Evolutionary conservation across 495 filamentous ascomycete genomes (phyloP), one percentile per base, ranked within the genome.

Genomic region (Hypoxylon subgilvum): DNA sequence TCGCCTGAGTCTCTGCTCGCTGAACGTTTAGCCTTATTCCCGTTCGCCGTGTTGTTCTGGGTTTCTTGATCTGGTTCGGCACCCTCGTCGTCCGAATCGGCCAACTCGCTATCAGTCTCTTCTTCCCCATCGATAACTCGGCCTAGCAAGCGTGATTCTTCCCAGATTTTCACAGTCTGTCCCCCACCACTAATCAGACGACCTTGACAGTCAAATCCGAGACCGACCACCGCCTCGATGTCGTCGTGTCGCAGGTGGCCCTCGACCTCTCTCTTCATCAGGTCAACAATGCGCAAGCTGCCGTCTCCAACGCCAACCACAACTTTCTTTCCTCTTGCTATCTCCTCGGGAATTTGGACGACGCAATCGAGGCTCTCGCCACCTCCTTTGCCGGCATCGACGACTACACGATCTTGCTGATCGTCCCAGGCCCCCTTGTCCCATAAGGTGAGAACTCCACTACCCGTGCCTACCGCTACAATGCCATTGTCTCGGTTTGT

Each of bases 371-470:
- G 68, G 35, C 85, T 85, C 59, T 92, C 90, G 31, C 65, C 77
- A 13, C 78, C 77, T 18, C 79, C 80, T 23, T 82, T 86, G 13
- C 75, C 82, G 14, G 78, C 72, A 46, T 86, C 81, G 6, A 96
- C 81, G 40, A 88, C 82, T 53, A 97, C 86, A 3, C 91, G 83
- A 69, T 96, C 91, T 57, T 94, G 89, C 69, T 96, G 91, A 72
- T 96, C 92, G 63, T 96, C 92, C 92, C 94, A 97, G 1, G 85
- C 81, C 1, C 92, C 94, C 60, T 84, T 88, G 65, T 97, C 92
- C 94, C 94, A 98, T 1, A 97, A 76, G 7, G 92, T 95, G 57
- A 97, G 63, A 4, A 96, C 82, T 12, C 94, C 94, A 6, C 80
- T 84, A 8, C 85, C 84, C 10, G 86, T 88, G 23, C 94, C 94